Evolutionary conservation across 352 stramenopile genomes (phyloP), one percentile per base, ranked within the genome.

Genomic region (Lagenidium sp.): DNA sequence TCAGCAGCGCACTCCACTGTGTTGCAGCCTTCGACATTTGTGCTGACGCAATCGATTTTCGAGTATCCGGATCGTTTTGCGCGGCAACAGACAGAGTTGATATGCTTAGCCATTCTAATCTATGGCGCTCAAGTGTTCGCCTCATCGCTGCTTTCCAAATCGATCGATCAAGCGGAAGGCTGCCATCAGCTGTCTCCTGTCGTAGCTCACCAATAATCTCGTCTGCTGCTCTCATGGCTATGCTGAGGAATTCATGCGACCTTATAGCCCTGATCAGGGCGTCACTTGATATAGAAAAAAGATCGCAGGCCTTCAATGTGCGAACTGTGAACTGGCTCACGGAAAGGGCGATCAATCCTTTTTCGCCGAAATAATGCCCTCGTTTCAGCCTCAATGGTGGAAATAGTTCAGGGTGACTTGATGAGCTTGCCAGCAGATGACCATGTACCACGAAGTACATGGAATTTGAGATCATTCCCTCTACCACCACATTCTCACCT

Each of bases 401-500:
- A 0, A 30, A 35, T 3, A 22, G 19, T 11, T 24, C 15, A 1
- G 42, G 34, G 2, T 40, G n/a, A 12, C 37, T 47, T 3, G 37
- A n/a, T 5, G 49, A 55, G 8, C 16, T 51, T 23, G 52, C 42
- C 7, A 58, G 24, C 1, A 85, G 29, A 20, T 68, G 55, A 0
- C 72, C 72, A 12, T 57, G 57, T 5, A 85, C 65, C 2, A 85
- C 68, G 43, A 85, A 85, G 36, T 76, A 85, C 39, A 85, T 62
- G 1, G 60, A 60, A 15, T 45, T 56, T 1, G 55, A 52, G 19
- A 82, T 69, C 11, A 57, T 49, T 8, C 69, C 67, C 41, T 85
- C 69, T 0, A 62, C 40, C 2, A 79, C 26, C 15, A 82, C 67
- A 16, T 50, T 49, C 41, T 82, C 67, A 2, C 58, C 65, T 8